Conservation (phyloP, 768 basidiomycete genomes). For the Russula virescens region DNA sequence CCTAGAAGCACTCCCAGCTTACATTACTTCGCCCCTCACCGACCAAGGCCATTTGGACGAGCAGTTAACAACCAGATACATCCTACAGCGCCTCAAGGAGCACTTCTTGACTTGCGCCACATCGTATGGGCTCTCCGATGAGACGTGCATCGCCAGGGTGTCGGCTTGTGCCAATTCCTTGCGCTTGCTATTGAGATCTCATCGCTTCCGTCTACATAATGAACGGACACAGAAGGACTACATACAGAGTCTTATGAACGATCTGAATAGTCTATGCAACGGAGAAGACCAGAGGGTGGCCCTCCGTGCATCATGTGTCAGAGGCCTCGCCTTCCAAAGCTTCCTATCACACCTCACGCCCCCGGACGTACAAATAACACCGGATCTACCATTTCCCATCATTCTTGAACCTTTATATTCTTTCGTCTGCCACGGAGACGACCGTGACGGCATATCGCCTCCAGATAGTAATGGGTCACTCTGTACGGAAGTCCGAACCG, state of each 20-base stretch:
- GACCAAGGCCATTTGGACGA: not conserved
- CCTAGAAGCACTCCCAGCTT: slow-evolving; percentile 8
- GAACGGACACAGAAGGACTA: too few relatives aligned
- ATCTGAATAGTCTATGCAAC: not conserved
- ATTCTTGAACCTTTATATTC: slow-evolving; percentile 4
- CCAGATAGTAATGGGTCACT: too few relatives aligned
- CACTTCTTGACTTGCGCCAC: slow-evolving; percentile 13
- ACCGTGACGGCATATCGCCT: not conserved
- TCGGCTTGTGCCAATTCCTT: too few relatives aligned
- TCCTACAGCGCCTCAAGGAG: slow-evolving; percentile 4
- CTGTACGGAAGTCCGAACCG: not conserved
- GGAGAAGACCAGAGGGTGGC: not conserved
- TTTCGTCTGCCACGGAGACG: too few relatives aligned
- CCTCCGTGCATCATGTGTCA: slow-evolving; percentile 6
- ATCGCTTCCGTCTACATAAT: too few relatives aligned
- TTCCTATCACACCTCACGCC: not conserved
- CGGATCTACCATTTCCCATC: not conserved
- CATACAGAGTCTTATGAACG: not conserved
- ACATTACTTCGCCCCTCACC: slow-evolving; percentile 5
- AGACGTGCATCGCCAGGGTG: too few relatives aligned
- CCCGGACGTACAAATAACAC: not conserved
- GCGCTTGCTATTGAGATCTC: too few relatives aligned
- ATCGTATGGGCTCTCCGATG: slow-evolving; percentile 1
- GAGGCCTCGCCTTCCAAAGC: slow-evolving; percentile 10
- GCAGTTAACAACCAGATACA: not conserved